phyloP scores from a whole-genome alignment of 2,329 filamentous ascomycete genomes.

The Moelleriella libera region DNA sequence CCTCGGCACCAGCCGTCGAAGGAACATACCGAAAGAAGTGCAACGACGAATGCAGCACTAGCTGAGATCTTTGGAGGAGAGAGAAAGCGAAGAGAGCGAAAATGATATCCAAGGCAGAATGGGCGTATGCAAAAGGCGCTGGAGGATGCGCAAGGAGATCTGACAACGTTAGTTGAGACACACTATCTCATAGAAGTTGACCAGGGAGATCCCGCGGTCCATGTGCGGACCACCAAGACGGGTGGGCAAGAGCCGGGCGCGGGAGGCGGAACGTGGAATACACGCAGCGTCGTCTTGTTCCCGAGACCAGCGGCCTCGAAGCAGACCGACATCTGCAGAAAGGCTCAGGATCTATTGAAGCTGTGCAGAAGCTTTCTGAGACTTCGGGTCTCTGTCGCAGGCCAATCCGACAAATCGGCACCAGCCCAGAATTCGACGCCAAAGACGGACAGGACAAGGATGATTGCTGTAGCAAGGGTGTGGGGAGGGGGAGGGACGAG shows the following conservation, averaged over 20 bases:
- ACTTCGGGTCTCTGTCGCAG: not conserved
- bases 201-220: conserved; percentile 1
- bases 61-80: no score
- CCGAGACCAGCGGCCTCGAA: not conserved
- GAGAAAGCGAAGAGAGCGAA: not conserved
- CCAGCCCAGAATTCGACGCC: not conserved
- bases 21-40: not conserved
- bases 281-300: no score
- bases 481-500: not conserved
- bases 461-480: conserved; percentile 1
- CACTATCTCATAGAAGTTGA: not conserved
- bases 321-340: not conserved
- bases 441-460: conserved; percentile 1
- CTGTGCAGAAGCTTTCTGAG: not conserved
- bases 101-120: not conserved
- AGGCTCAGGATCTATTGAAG: not conserved
- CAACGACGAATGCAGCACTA: no score
- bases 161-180: conserved; percentile 1
- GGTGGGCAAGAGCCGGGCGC: not conserved
- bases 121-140: not conserved
- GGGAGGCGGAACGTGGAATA: not conserved
- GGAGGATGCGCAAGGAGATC: not conserved
- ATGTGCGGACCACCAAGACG: not conserved
- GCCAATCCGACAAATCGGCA: conserved; percentile 4
- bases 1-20: not conserved